Base-by-base conservation (phyloP, 83 land plant species). In the Thuja plicata region DNA sequence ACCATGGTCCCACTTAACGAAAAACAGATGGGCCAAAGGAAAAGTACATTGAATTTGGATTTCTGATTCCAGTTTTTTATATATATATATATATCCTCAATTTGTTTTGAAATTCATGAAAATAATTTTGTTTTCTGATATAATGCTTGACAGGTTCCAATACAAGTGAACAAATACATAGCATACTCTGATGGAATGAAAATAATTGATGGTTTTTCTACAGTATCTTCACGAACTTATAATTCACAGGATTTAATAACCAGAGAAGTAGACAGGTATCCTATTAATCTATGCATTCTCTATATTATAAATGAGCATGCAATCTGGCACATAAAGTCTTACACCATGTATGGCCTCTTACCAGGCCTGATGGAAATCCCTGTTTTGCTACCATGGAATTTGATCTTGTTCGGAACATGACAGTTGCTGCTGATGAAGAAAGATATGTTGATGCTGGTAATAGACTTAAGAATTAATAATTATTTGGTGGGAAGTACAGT, bases 121-220 rank as follows among this genome's bases (percentile, higher is more conserved):
- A 43, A 43, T 43, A 43, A 43, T 43, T 43, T 43, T 3, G 2
- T 43, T 43, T 43, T 43, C 45, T 43, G 45, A 43, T 43, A 43
- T 43, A 43, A 43, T 43, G 45, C 45, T 43, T 43, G 45, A 43
- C 45, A 97, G 98, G 97, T 94, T 71, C 99, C 98, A 54, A 95
- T 94, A 77, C 99, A 96, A 91, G 98, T 96, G 27, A 96, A 96
- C 92, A 97, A 90, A 88, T 88, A 94, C 38, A 89, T 97, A 77
- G 97, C 97, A 43, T 90, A 92, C 60, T 95, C 92, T 87, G 98
- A 97, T 93, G 98, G 99, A 24, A 94, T 97, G 92, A 91, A 95
- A 88, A 92, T 97, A 21, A 89, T 97, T 48, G 88, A 71, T 86
- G 98, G 96, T 89, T 89, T 94, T 84, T 92, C 90, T 27, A 95